phyloP scores from a whole-genome alignment of 2,329 filamentous ascomycete genomes.

The Torrubiella hemipterigena region DNA sequence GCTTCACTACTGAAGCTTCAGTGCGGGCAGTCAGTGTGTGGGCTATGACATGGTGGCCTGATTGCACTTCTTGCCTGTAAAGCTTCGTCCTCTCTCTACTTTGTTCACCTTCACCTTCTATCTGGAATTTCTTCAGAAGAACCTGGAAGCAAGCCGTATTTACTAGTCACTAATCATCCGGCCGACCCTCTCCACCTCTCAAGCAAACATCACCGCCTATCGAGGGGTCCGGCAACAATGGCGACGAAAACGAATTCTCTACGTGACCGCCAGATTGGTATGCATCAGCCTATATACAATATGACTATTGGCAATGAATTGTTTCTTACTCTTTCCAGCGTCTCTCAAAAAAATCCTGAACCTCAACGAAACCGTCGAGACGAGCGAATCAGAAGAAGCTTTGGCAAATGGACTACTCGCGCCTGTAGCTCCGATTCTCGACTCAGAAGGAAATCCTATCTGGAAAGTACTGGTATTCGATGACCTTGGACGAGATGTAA shows the following conservation, averaged over 20 bases:
- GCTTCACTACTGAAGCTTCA: no score
- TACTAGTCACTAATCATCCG: no score
- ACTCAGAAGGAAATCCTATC: conserved; percentile 80
- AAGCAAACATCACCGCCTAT: background rate
- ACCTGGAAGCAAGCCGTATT: no score
- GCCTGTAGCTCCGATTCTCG: conserved; percentile 67
- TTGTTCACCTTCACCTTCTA: no score
- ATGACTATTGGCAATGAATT: background rate
- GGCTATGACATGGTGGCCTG: conserved; percentile 51
- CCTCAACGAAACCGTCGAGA: conserved; percentile 63
- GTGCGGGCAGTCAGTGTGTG: conserved; percentile 9
- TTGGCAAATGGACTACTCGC: conserved; percentile 52
- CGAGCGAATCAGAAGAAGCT: conserved; percentile 49
- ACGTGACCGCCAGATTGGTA: conserved; percentile 40
- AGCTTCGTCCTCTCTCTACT: no score
- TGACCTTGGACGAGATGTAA: conserved; percentile 80
- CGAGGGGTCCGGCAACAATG: conserved; percentile 20
- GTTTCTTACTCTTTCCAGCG: conserved; percentile 34
- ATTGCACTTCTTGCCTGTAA: conserved; percentile 64
- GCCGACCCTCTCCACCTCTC: conserved; percentile 1
- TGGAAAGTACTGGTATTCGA: conserved; percentile 98
- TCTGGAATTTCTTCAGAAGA: no score
- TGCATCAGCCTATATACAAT: conserved; percentile 2
- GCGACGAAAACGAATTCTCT: conserved; percentile 32
- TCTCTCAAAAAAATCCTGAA: conserved; percentile 95